These are phyloP conservation scores for Carex sylvatica DNA, from an alignment of 202 grass and related monocot species.

Conservation along the genomic window DNA sequence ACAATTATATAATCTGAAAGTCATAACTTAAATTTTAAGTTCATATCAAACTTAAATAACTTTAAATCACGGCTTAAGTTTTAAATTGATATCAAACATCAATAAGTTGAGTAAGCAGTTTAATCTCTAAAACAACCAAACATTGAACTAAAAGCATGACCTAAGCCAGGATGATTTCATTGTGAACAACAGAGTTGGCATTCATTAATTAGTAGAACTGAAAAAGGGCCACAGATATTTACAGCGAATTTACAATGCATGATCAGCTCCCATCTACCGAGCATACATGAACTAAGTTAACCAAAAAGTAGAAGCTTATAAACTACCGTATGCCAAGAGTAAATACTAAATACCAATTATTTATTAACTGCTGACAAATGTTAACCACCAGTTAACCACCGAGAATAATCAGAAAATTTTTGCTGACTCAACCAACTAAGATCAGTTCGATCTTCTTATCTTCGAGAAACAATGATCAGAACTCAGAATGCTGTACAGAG, in stretches of 20 bases:
- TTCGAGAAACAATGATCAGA: conserved; percentile 2
- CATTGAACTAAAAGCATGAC: too few species aligned
- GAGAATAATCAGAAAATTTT: background rate
- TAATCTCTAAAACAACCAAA: too few species aligned
- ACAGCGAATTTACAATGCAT: conserved; percentile 5
- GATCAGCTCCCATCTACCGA: background rate
- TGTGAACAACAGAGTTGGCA: background rate
- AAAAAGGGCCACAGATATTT: background rate
- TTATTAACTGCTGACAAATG: conserved; percentile 3
- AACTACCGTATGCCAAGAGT: background rate
- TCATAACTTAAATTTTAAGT: too few species aligned
- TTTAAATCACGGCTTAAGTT: too few species aligned
- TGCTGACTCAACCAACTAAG: background rate
- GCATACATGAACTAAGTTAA: background rate
- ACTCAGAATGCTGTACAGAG: conserved; percentile 45
- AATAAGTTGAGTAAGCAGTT: too few species aligned
- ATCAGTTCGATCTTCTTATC: conserved; percentile 17
- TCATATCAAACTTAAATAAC: too few species aligned
- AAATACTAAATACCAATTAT: background rate
- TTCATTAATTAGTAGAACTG: conserved; percentile 15
- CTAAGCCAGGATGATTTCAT: too few species aligned
- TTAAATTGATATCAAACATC: too few species aligned
- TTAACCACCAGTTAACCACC: background rate
- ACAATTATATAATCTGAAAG: too few species aligned
- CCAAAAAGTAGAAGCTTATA: background rate